These are phyloP conservation scores for Globisporangium parvum DNA, from an alignment of 352 stramenopile species.

Conservation along the genomic window DNA sequence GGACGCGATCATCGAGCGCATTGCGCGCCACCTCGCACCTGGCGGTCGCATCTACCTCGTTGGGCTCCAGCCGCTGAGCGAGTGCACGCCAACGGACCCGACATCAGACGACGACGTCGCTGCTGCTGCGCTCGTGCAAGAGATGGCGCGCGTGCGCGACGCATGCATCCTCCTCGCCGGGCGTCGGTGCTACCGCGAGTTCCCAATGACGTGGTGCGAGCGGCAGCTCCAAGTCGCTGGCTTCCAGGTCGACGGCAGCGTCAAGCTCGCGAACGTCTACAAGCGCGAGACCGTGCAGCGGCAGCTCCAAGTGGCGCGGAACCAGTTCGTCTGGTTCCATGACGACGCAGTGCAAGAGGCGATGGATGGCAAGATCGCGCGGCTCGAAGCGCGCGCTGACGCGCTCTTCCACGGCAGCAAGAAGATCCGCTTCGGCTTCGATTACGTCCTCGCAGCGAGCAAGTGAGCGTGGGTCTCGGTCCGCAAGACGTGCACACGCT, in stretches of 20 bases:
- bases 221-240: slow-evolving; percentile 59
- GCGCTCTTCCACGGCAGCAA: slow-evolving; percentile 54
- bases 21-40: slow-evolving; percentile 67
- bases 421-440: slow-evolving; percentile 74
- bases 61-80: slow-evolving; percentile 84
- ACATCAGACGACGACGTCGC: slow-evolving; percentile 23
- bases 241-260: slow-evolving; percentile 43
- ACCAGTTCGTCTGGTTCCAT: slow-evolving; percentile 49
- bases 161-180: slow-evolving; percentile 87
- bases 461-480: slow-evolving; percentile 11
- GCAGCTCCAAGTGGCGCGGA: slow-evolving; percentile 86
- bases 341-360: slow-evolving; percentile 11
- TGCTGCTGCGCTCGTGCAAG: slow-evolving; percentile 37
- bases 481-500: neutral
- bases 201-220: slow-evolving; percentile 84
- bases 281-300: slow-evolving; percentile 71
- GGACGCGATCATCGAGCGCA: slow-evolving; percentile 50
- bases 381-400: slow-evolving; percentile 9
- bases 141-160: slow-evolving; percentile 76
- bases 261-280: slow-evolving; percentile 88
- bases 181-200: slow-evolving; percentile 88
- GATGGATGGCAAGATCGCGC: slow-evolving; percentile 12
- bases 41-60: slow-evolving; percentile 88
- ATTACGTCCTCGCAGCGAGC: slow-evolving; percentile 80
- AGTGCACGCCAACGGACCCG: slow-evolving; percentile 21